Base-by-base conservation (phyloP, 192 early-diverging fungal species). In the Powellomyces hirtus region DNA sequence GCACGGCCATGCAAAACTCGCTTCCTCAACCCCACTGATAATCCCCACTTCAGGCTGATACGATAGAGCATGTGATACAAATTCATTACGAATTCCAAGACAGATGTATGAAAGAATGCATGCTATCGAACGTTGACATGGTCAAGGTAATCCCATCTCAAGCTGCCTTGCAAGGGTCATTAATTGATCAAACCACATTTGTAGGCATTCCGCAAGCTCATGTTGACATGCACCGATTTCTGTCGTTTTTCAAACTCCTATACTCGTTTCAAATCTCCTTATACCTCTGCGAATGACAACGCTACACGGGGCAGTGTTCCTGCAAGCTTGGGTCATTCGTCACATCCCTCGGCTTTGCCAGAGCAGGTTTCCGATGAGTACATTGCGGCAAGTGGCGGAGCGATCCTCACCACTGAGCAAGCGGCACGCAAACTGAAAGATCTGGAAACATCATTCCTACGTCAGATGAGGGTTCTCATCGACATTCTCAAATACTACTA, bases 71-170 rank as follows among this genome's bases (percentile, higher is more conserved):
- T 30, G 82, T 99, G 38, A 72, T 91, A 16, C 77, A 86, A 65
- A 78, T 84, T 34, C 95, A 97, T 71, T 81, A 84, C 4, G 89
- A 91, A 42, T 94, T 94, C 52, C 71, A 97, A 51, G 93, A 95
- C 63, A 81, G 85, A 4, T 95, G 91, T 56, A 82, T 98, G 36
- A 93, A 91, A 71, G 90, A 97, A 71, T 95, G 91, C 66, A 92
- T 96, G 82, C 68, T 98, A 26, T 94, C 90, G 8, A 90, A 91
- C 44, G 74, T 82, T 14, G 93, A 91, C 59, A 79, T 98, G 33
- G 79, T 97, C 62, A 84, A 91, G 80, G 90, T 92, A 84, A 40
- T 26, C 16, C 44, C 30, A 11, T 8, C 40, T 42, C 18, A 18
- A 42, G 40, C 40, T 42, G 8, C 40, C n/a, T n/a, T n/a, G n/a